A percentile compares a stretch with the other conserved stretches of the same genome.
These are phyloP conservation scores for Globisporangium solare DNA, from an alignment of 352 stramenopile species.

Conservation along the genomic window DNA sequence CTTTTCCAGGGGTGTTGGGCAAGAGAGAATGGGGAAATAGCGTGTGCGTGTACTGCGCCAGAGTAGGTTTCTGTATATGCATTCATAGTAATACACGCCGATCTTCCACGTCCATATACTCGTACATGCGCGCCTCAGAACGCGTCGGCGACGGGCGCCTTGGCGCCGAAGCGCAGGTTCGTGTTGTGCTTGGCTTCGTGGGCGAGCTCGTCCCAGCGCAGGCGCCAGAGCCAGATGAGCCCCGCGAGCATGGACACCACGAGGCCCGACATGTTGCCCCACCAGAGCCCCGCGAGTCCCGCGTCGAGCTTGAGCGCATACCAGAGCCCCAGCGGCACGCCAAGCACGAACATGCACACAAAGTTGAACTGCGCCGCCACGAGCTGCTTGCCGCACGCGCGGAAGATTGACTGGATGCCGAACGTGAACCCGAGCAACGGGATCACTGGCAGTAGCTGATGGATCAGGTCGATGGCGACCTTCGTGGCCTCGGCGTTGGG, in stretches of 20 bases:
- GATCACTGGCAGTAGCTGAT: conserved; percentile 8
- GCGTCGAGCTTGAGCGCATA: conserved; percentile 12
- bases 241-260: conserved; percentile 17
- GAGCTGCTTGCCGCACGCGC: conserved; percentile 13
- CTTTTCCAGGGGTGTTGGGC: too few species aligned
- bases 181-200: conserved; percentile 14
- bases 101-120: background rate
- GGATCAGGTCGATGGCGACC: conserved; percentile 2
- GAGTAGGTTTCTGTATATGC: too few species aligned
- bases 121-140: background rate
- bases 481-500: conserved; percentile 3
- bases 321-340: conserved; percentile 14
- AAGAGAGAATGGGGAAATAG: too few species aligned
- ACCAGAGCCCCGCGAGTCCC: conserved; percentile 20
- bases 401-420: conserved; percentile 11
- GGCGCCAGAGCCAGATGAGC: conserved; percentile 13
- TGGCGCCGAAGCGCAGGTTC: conserved; percentile 2
- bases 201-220: conserved; percentile 10
- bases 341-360: conserved; percentile 13
- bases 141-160: conserved; percentile 4
- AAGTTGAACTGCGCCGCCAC: conserved; percentile 14
- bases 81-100: too few species aligned
- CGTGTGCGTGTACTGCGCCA: too few species aligned
- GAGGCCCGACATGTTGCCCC: conserved; percentile 16
- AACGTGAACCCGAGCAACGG: conserved; percentile 9